These are phyloP conservation scores for Marvania coccoides DNA, from an alignment of 139 green algal species.

Conservation along the genomic window DNA sequence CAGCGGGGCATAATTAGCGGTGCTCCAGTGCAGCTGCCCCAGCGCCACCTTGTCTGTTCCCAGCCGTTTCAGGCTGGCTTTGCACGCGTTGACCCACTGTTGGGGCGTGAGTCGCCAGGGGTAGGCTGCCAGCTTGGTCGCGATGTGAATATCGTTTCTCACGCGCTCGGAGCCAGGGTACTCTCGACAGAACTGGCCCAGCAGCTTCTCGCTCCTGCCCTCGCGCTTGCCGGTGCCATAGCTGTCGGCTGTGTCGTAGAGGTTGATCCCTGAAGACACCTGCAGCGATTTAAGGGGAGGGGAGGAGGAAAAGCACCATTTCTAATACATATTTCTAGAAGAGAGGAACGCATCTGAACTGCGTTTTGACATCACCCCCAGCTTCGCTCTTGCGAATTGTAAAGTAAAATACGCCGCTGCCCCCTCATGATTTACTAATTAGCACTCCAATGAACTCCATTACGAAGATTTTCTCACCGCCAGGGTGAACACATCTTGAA, in stretches of 20 bases:
- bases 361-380: no score
- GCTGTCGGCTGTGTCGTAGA: constrained; percentile 80
- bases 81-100: constrained; percentile 64
- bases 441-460: no score
- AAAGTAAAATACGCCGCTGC: no score
- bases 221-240: constrained; percentile 67
- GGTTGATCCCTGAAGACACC: constrained; percentile 63
- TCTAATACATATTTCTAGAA: no score
- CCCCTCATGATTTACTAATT: no score
- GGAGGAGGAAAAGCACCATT: no score
- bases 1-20: constrained; percentile 74
- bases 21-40: constrained; percentile 83
- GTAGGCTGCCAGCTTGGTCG: constrained; percentile 79
- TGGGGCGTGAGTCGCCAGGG: constrained; percentile 72
- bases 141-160: constrained; percentile 42
- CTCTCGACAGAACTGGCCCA: constrained; percentile 62
- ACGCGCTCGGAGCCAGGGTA: constrained; percentile 39
- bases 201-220: constrained; percentile 49
- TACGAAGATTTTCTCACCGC: no score
- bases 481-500: constrained; percentile 86
- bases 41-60: constrained; percentile 61
- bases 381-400: no score
- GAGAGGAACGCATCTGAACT: no score
- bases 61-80: constrained; percentile 35
- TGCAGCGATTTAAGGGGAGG: no score